Base-by-base conservation (phyloP, 2,329 filamentous ascomycete species). In the Diaporthe destruens region DNA sequence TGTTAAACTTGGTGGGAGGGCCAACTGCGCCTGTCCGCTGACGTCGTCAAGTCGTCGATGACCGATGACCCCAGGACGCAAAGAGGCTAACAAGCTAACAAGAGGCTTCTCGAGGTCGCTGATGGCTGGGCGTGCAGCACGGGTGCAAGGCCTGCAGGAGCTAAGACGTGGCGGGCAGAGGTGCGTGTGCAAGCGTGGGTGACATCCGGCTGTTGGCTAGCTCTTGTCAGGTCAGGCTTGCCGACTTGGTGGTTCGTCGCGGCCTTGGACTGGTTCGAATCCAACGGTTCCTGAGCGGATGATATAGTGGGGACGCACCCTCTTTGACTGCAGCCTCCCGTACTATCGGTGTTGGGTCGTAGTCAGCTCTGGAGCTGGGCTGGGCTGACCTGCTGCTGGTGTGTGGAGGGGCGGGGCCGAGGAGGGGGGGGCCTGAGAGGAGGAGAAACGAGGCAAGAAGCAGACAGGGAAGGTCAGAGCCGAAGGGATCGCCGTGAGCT, bases 11-110 rank as follows among this genome's bases (percentile, higher is more conserved):
- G 36, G 12, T 23, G 42, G n/a, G 42, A 49, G 44, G 36, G 44
- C 67, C 61, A 59, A 59, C 32, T 72, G 71, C 54, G 63, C 42
- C 71, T 69, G 54, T 69, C 63, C 51, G 65, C 71, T 72, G 71
- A 72, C 71, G 71, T 72, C 63, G 71, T 55, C 36, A 16, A 55
- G 20, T 32, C 36, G 57, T 71, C n/a, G 69, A 66, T 56, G 56
- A 71, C 56, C 57, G 66, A 66, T 32, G 44, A 39, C 44, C 59
- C 59, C 59, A 29, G 36, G 16, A 44, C 29, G 36, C 29, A 36
- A 4, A 65, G 59, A 61, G 56, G 39, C 51, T 59, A n/a, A n/a
- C n/a, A n/a, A n/a, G n/a, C n/a, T n/a, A n/a, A n/a, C n/a, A 4
- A 65, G 59, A 61, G 57, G 39, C 51, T 51, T n/a, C 53, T 51